Evolutionary conservation across 2,329 filamentous ascomycete species (phyloP), one percentile per base, ranked within the genome.

Genomic region (Aspergillus novoparasiticus): DNA sequence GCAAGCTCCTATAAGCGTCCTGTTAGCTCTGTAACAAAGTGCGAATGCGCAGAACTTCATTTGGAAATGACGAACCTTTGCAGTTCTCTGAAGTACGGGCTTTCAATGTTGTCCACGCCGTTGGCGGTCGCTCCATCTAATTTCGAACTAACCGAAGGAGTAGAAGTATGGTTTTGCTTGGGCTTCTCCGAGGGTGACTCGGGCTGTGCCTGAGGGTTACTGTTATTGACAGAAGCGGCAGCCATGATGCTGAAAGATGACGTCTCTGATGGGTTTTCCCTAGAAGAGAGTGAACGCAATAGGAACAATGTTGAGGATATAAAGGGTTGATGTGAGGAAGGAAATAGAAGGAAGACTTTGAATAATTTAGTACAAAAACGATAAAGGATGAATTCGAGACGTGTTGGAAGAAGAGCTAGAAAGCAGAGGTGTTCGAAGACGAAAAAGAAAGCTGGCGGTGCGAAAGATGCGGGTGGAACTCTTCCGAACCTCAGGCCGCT

Each of bases 1-100:
- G 93, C 72, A 97, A 91, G 79, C 88, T 93, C 85, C 93, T 97
- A 64, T 51, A 67, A 4, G 64, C 26, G 60, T 60, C 21, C 50
- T 58, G 59, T 70, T 66, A 73, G 66, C 58, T 58, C 43, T 46
- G 64, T 63, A 60, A 60, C 54, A 30, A 11, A n/a, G 41, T 21
- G 48, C 19, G 36, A 50, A 51, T 54, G 46, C 46, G 55, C 55
- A n/a, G 41, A 23, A 23, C 34, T 43, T 50, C 16, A 50, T n/a
- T 32, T 45, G 6, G 12, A 48, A 26, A 46, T 36, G 39, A 76
- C 89, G 76, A 82, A 97, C 94, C 96, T 97, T 75, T 94, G 89
- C 57, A 98, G 85, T 77, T 98, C 94, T 76, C 89, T 93, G 75
- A 97, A 86, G 80, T 94, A 93, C 45, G 89, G 84, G 73, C 87